These are phyloP conservation scores for Fusarium sororula DNA, from an alignment of 2,329 filamentous ascomycete species.

Conservation along the genomic window DNA sequence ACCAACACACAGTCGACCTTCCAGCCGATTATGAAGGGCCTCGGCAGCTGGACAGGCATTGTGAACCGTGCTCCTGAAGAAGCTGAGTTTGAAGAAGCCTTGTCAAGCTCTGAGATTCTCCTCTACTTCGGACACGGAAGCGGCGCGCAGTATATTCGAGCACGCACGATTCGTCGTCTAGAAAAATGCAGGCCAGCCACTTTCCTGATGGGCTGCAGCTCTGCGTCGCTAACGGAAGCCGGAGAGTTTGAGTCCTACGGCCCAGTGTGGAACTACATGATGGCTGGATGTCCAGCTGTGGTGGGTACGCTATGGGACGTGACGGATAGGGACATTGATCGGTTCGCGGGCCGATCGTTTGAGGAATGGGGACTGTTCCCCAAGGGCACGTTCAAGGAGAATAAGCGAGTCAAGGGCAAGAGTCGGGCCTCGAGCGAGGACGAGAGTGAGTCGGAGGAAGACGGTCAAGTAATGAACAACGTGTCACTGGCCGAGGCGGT, in stretches of 20 bases:
- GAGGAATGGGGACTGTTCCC: conserved; percentile 85
- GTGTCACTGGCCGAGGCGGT: conserved; percentile 83
- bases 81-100: conserved; percentile 74
- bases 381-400: conserved; percentile 55
- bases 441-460: conserved; percentile 40
- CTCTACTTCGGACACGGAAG: conserved; percentile 98
- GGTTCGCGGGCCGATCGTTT: conserved; percentile 81
- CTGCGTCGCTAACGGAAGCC: conserved; percentile 77
- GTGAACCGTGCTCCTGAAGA: conserved; percentile 77
- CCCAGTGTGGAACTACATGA: conserved; percentile 90
- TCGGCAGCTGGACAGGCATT: conserved; percentile 78
- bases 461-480: conserved; percentile 45
- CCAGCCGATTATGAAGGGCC: conserved; percentile 67
- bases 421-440: conserved; percentile 35
- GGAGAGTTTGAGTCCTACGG: conserved; percentile 93
- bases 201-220: conserved; percentile 94
- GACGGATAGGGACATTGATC: conserved; percentile 96
- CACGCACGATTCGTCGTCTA: conserved; percentile 81
- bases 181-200: conserved; percentile 78
- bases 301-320: conserved; percentile 98
- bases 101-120: conserved; percentile 75
- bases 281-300: conserved; percentile 85
- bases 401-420: conserved; percentile 43
- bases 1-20: conserved; percentile 82
- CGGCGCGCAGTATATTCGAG: conserved; percentile 92